Conservation (phyloP, 1,284 basidiomycete genomes). For the Ceratobasidium sp. region DNA sequence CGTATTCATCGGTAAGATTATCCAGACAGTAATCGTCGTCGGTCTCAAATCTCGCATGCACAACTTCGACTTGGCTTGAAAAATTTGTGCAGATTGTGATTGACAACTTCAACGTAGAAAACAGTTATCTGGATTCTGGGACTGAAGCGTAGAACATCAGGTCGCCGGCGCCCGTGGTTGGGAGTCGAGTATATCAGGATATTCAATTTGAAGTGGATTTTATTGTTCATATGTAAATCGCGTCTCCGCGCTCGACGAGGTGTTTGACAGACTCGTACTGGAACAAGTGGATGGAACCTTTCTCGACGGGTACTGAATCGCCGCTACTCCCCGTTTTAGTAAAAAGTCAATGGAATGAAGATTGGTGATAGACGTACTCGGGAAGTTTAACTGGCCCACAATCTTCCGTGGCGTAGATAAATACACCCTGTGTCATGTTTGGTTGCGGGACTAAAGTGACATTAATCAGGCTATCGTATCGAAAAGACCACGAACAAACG, state of each 20-base stretch:
- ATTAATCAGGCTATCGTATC: not conserved
- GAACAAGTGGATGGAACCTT: conserved; percentile 76
- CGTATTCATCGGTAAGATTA: too few species aligned
- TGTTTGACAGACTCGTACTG: conserved; percentile 79
- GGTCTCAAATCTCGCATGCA: too few species aligned
- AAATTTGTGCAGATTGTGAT: too few species aligned
- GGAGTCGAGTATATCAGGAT: too few species aligned
- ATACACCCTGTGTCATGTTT: conserved; percentile 78
- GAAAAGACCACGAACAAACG: conserved; percentile 53
- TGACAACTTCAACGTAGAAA: too few species aligned
- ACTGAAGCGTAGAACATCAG: too few species aligned
- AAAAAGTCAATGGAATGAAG: not conserved
- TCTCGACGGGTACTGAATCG: conserved; percentile 70
- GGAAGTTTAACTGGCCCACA: conserved; percentile 79
- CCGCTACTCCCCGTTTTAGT: conserved; percentile 63
- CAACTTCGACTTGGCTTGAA: too few species aligned
- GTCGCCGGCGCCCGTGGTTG: too few species aligned
- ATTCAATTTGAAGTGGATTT: too few species aligned
- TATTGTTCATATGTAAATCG: conserved; percentile 70
- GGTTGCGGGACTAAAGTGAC: conserved; percentile 74
- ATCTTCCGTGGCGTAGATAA: conserved; percentile 78
- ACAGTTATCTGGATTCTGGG: too few species aligned
- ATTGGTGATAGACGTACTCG: conserved; percentile 66
- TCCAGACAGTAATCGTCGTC: too few species aligned
- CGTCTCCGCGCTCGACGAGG: conserved; percentile 73